Evolutionary conservation across 202 grass and related monocot species (phyloP).

Genomic region (Elaeis oleifera): DNA sequence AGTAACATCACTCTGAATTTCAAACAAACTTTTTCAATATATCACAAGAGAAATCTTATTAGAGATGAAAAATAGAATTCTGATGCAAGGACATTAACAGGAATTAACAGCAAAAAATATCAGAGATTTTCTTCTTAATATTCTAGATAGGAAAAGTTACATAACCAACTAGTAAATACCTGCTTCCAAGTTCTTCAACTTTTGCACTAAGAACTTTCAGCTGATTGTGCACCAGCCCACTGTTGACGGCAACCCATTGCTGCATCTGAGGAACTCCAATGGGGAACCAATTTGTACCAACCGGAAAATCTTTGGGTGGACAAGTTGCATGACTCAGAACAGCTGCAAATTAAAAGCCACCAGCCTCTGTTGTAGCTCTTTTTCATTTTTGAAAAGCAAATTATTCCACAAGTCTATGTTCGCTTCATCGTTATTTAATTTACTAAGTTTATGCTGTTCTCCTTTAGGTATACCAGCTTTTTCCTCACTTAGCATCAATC

Average conservation of each 20-base stretch:
- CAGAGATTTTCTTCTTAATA: not conserved
- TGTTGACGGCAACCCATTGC: constrained; percentile 45
- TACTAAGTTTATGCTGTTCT: constrained; percentile 10
- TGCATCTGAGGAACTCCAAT: constrained; percentile 66
- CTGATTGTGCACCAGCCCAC: constrained; percentile 27
- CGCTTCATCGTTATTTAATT: constrained; percentile 15
- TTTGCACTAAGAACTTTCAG: constrained; percentile 38
- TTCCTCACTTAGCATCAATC: constrained; percentile 38
- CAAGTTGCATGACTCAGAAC: constrained; percentile 30
- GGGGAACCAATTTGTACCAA: constrained; percentile 38
- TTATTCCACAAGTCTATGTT: constrained; percentile 49
- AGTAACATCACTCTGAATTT: no score
- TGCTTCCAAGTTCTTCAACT: constrained; percentile 43
- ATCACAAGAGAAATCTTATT: no score
- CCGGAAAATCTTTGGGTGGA: constrained; percentile 17
- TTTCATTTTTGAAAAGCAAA: constrained; percentile 55
- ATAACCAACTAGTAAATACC: constrained; percentile 30
- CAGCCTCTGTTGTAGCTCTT: constrained; percentile 51
- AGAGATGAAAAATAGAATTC: no score
- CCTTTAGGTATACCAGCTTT: constrained; percentile 2
- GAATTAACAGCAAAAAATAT: not conserved
- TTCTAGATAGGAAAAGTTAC: constrained; percentile 2
- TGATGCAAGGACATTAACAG: constrained; percentile 1
- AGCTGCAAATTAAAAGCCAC: constrained; percentile 48
- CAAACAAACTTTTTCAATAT: no score